Base-by-base conservation (phyloP, 1,284 basidiomycete genomes). In the Apiotrichum gamsii region DNA sequence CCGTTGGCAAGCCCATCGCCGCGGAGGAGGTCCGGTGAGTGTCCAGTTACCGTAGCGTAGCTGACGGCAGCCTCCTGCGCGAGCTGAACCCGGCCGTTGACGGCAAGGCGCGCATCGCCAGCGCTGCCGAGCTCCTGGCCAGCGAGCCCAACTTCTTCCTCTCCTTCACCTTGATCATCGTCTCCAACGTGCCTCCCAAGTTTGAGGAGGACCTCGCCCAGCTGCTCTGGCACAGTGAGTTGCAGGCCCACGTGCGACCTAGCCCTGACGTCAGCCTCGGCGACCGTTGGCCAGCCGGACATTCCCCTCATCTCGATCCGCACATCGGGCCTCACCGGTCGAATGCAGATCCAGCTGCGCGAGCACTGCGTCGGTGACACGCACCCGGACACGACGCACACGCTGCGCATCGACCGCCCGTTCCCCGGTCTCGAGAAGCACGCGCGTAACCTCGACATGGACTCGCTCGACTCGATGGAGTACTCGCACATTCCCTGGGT, bases 11-110 rank as follows among this genome's bases (percentile, higher is more conserved):
- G 65, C 77, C 77, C 42, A 82, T 89, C 37, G 90, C 91, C 0
- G 69, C 80, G 47, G 88, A 96, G 67, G 83, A 84, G 4, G 85
- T 87, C 15, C 77, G 80, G 43, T 78, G 36, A 54, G 61, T 16
- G 23, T 6, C 0, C 2, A 8, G 13, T 9, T 9, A 13, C 11
- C n/a, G n/a, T n/a, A n/a, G n/a, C n/a, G n/a, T 9, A 14, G 43
- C 48, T 56, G 36, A 57, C 28, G 8, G 9, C 35, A 69, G 66
- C 20, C 57, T 87, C 36, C 77, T 98, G 4, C 69, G 75, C 14
- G 94, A 97, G 73, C 79, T 98, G 45, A 98, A 97, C 70, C 85
- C 89, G 3, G 78, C 82, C 47, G 93, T 96, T 4, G 76, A 83
- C 38, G 87, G 88, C 3, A 68, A 75, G 42, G 82, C 86, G 1